Base-by-base conservation (phyloP, 2,329 filamentous ascomycete species). In the Penicillium polonicum region DNA sequence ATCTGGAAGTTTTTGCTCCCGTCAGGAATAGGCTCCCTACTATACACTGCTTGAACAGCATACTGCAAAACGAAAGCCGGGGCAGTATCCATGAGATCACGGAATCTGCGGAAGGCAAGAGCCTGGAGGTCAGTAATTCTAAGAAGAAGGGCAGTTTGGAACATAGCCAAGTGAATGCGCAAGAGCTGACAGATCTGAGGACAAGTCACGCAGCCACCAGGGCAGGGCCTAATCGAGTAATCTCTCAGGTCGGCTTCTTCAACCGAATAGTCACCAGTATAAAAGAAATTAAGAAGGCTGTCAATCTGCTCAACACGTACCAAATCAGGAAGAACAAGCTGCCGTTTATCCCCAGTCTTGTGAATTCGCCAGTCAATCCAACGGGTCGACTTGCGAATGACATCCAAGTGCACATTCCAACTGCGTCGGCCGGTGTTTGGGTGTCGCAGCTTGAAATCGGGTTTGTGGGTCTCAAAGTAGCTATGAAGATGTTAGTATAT, bases 211-310 rank as follows among this genome's bases (percentile, higher is more conserved):
- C 60, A 64, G 5, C 23, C 56, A 29, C 39, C 23, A 8, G 51
- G 52, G 21, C 19, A 23, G 5, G n/a, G 8, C 17, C n/a, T 8
- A 9, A 52, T 4, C 1, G 31, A 21, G 33, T 55, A 60, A 3
- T 9, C 1, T 6, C 13, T 4, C 35, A 62, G 27, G 19, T 63
- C 60, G 2, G 4, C 21, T 35, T 27, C 12, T 3, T 50, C 36
- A 6, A 64, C 35, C 1, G 62, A 53, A 33, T 64, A 64, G 44
- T 60, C 53, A 13, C 51, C 50, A 12, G 60, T 60, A 23, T 55
- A 64, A 8, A 64, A 43, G 45, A 55, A 64, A 25, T 42, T 36
- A 23, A 53, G 15, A n/a, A 61, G 49, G 8, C 55, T 63, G 2
- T 39, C 36, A 8, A 57, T 13, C 15, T 53, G 49, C 4, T 46